phyloP scores from a whole-genome alignment of 495 filamentous ascomycete species.

The Chlorociboria aeruginascens region DNA sequence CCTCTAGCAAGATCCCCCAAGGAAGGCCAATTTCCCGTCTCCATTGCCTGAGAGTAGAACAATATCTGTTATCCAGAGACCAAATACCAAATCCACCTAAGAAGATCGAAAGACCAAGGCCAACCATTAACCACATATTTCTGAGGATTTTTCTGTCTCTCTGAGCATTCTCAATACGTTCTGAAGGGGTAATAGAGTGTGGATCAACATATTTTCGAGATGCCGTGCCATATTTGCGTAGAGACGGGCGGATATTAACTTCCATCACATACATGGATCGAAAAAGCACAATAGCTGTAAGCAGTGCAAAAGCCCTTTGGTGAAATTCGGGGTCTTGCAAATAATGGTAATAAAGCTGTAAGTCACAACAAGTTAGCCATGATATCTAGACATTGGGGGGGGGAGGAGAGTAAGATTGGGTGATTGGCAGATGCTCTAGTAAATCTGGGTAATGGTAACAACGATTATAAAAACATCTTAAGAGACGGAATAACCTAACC shows the following conservation, averaged over 20 bases:
- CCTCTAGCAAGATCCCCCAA: constrained; percentile 84
- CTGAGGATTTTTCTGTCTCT: constrained; percentile 46
- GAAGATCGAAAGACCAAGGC: constrained; percentile 58
- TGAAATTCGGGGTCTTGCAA: constrained; percentile 90
- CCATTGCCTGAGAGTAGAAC: constrained; percentile 55
- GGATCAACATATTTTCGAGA: constrained; percentile 1
- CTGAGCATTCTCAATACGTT: constrained; percentile 11
- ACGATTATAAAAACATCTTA: neutral
- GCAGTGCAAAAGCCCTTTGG: constrained; percentile 71
- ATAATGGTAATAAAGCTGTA: constrained; percentile 73
- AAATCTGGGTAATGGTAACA: too few relatives aligned
- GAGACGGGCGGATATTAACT: constrained; percentile 50
- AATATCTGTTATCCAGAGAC: constrained; percentile 78
- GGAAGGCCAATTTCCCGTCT: constrained; percentile 66
- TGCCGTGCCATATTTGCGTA: constrained; percentile 28
- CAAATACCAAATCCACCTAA: constrained; percentile 77
- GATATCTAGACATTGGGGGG: neutral
- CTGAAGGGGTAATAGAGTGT: constrained; percentile 2
- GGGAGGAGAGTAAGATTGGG: too few relatives aligned
- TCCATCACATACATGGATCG: constrained; percentile 91
- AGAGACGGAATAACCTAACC: constrained; percentile 19
- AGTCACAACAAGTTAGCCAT: constrained; percentile 5
- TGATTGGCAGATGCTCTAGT: too few relatives aligned
- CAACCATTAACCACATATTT: constrained; percentile 59
- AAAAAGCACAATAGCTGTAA: constrained; percentile 69